These are phyloP conservation scores for Candida montana DNA, from an alignment of 805 yeast species.

Conservation along the genomic window DNA sequence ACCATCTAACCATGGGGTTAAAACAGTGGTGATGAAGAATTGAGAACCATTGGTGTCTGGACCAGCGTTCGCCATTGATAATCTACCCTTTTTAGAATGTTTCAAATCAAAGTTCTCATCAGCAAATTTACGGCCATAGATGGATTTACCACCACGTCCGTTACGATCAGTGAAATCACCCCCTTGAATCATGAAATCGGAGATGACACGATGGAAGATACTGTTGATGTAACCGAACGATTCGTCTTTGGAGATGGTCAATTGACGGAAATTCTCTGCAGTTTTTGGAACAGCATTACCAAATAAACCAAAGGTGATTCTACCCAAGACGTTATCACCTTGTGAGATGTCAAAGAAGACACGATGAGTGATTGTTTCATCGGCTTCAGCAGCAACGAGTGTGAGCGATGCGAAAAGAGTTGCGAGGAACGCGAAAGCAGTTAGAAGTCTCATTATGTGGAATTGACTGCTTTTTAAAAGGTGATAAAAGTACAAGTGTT, in stretches of 20 bases:
- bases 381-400: conserved; percentile 8
- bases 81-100: conserved; percentile 75
- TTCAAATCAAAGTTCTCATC: conserved; percentile 60
- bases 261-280: conserved; percentile 79
- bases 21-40: conserved; percentile 80
- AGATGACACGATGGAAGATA: conserved; percentile 68
- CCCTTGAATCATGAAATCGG: conserved; percentile 94
- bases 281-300: conserved; percentile 87
- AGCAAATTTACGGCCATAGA: conserved; percentile 64
- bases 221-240: conserved; percentile 56
- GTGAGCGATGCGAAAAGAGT: not conserved
- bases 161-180: conserved; percentile 83
- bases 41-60: conserved; percentile 92
- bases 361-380: conserved; percentile 53
- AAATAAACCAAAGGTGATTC: conserved; percentile 80
- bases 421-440: conserved; percentile 9
- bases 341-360: conserved; percentile 84
- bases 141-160: conserved; percentile 92
- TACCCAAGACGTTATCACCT: conserved; percentile 72
- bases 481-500: not conserved
- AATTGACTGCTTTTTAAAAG: not conserved
- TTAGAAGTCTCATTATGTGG: not conserved
- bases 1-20: conserved; percentile 81
- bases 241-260: conserved; percentile 72
- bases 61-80: conserved; percentile 92